Evolutionary conservation across 306 rosid species (phyloP).

Genomic region (Dicorynia guianensis): DNA sequence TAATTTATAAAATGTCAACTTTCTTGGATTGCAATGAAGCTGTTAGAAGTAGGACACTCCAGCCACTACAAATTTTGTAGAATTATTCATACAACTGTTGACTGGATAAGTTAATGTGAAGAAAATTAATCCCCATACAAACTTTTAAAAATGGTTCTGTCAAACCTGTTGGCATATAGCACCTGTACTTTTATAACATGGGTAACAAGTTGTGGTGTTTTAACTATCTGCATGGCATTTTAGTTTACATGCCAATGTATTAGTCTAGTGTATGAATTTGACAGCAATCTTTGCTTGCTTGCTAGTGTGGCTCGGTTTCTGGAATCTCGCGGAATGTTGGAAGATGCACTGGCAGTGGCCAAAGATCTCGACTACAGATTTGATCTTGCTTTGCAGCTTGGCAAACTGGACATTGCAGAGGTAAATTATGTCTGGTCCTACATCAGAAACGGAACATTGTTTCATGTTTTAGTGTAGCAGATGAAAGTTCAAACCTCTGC

Average conservation of each 20-base stretch:
- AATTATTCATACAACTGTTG: no score
- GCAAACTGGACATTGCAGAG: slow-evolving; percentile 66
- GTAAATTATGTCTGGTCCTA: slow-evolving; percentile 40
- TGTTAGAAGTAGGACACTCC: no score
- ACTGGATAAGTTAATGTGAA: no score
- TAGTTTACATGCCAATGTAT: not conserved
- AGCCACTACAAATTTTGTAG: no score
- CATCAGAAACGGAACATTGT: slow-evolving; percentile 11
- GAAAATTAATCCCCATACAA: no score
- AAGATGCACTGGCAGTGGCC: slow-evolving; percentile 75
- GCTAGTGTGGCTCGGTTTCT: slow-evolving; percentile 68
- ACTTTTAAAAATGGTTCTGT: not conserved
- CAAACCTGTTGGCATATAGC: slow-evolving; percentile 22
- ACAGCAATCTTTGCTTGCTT: slow-evolving; percentile 4
- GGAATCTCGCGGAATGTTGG: slow-evolving; percentile 75
- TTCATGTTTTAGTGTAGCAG: not conserved
- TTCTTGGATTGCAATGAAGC: no score
- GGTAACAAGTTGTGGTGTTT: not conserved
- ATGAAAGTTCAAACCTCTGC: slow-evolving; percentile 12
- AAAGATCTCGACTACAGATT: slow-evolving; percentile 71
- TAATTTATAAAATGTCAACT: no score
- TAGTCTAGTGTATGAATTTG: not conserved
- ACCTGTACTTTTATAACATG: not conserved
- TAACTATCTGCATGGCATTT: not conserved
- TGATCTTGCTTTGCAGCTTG: slow-evolving; percentile 72